Evolutionary conservation across 768 basidiomycete genomes (phyloP), one percentile per base, ranked within the genome.

Genomic region (Pulveroboletus ravenelii): DNA sequence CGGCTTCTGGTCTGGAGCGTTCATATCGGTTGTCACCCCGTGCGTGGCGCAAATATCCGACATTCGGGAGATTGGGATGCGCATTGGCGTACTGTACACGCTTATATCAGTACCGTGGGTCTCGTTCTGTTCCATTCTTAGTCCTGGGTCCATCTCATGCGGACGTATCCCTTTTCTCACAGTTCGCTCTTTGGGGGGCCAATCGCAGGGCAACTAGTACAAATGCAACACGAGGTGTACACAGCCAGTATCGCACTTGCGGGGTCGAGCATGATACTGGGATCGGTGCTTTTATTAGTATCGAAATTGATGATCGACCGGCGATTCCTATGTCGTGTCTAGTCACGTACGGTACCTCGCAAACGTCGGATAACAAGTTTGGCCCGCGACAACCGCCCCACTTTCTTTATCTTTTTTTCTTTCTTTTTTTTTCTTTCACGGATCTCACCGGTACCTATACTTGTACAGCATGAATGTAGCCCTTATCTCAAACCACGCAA

Each of bases 71-170:
- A 78, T 85, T 42, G 86, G 86, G 4, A 74, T 74, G 20, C 73
- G 82, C 41, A 79, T 87, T 38, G 86, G 86, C 17, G 68, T 80
- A 52, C 60, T 87, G 37, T 87, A 86, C 59, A 81, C 73, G 17
- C 66, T 85, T 13, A 79, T 85, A 18, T 81, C 85, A 0, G 72
- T 87, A 35, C 83, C 85, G 85, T 88, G 66, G 75, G 85, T 84
- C 5, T 35, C 25, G 15, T n/a, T 52, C 37, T 13, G 45, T 27
- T n/a, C 18, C 4, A 6, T 12, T 3, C 14, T 17, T n/a, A n/a
- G n/a, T n/a, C n/a, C 37, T 45, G 4, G n/a, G n/a, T 7, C 17
- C 35, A 17, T 39, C 46, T 54, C 32, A 49, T 36, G 15, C 27
- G 38, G 35, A 45, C 8, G 3, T 43, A 10, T 31, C 14, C 15